Conservation (phyloP, 2,329 filamentous ascomycete genomes). For the Polytolypa hystricis region DNA sequence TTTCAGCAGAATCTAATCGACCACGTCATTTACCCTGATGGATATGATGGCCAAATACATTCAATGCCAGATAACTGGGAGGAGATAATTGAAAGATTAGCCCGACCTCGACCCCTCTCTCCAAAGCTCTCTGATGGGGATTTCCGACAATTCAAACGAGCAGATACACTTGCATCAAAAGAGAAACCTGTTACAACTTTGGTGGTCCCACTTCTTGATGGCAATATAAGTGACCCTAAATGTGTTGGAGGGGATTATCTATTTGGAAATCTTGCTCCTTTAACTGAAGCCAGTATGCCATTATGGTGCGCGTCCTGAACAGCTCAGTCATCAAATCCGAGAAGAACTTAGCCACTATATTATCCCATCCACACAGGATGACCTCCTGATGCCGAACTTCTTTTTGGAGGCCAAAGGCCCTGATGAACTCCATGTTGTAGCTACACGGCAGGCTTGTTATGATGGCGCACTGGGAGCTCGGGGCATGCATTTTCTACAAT, state of each 20-base stretch:
- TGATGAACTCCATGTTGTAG: conserved; percentile 20
- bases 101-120: conserved; percentile 25
- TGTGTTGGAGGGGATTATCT: conserved; percentile 15
- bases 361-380: conserved; percentile 18
- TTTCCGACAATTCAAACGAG: conserved; percentile 21
- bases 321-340: conserved; percentile 18
- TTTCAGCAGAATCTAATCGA: conserved; percentile 31
- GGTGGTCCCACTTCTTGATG: conserved; percentile 22
- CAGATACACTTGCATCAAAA: conserved; percentile 20
- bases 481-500: conserved; percentile 29
- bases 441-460: conserved; percentile 25
- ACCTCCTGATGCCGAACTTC: conserved; percentile 31
- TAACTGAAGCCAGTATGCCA: conserved; percentile 27
- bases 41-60: conserved; percentile 16
- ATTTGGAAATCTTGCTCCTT: conserved; percentile 26
- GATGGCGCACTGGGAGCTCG: conserved; percentile 30
- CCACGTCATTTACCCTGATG: conserved; percentile 20
- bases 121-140: conserved; percentile 22
- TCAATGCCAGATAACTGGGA: conserved; percentile 22
- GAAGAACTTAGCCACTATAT: conserved; percentile 17
- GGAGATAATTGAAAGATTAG: conserved; percentile 20
- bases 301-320: conserved; percentile 20
- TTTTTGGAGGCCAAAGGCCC: conserved; percentile 33
- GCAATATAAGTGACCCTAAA: conserved; percentile 13
- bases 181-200: conserved; percentile 21